A percentile compares a stretch with the other conserved stretches of the same genome.
Evolutionary conservation across 2,329 filamentous ascomycete genomes (phyloP).

Genomic region (Rhynchosporium graminicola): DNA sequence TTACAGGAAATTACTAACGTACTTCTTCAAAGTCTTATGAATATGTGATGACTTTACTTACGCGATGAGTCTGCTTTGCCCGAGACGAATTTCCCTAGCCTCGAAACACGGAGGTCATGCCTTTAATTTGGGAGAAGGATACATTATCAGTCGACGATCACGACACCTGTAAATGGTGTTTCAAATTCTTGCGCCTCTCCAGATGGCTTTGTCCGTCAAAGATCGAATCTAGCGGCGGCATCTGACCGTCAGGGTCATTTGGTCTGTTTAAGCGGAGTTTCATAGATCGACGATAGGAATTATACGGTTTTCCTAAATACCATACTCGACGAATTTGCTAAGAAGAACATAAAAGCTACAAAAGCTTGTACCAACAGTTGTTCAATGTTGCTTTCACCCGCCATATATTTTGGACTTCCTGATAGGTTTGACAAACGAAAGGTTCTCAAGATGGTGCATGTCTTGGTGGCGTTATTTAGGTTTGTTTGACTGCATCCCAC

Average conservation of each 20-base stretch:
- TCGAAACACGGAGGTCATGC: neutral
- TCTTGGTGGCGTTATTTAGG: neutral
- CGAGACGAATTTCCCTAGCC: too few species aligned
- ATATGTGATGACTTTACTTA: too few species aligned
- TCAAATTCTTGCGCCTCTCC: neutral
- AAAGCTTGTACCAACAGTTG: too few species aligned
- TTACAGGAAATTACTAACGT: too few species aligned
- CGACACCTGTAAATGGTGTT: too few species aligned
- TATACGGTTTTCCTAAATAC: neutral
- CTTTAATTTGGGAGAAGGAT: neutral
- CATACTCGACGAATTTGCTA: neutral
- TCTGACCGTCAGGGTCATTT: neutral
- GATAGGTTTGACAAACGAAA: too few species aligned
- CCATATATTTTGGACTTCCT: too few species aligned
- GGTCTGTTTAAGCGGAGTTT: conserved; percentile 1
- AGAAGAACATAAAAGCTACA: neutral
- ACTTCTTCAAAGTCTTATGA: too few species aligned
- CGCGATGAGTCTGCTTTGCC: too few species aligned
- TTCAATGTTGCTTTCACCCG: too few species aligned
- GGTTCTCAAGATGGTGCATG: neutral
- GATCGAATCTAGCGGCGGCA: neutral
- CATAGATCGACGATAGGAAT: neutral
- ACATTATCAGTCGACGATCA: conserved; percentile 4
- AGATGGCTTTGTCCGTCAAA: conserved; percentile 1
- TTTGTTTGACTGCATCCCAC: neutral